Evolutionary conservation across 1,284 basidiomycete species (phyloP).

Genomic region (Trichosporon asahii): DNA sequence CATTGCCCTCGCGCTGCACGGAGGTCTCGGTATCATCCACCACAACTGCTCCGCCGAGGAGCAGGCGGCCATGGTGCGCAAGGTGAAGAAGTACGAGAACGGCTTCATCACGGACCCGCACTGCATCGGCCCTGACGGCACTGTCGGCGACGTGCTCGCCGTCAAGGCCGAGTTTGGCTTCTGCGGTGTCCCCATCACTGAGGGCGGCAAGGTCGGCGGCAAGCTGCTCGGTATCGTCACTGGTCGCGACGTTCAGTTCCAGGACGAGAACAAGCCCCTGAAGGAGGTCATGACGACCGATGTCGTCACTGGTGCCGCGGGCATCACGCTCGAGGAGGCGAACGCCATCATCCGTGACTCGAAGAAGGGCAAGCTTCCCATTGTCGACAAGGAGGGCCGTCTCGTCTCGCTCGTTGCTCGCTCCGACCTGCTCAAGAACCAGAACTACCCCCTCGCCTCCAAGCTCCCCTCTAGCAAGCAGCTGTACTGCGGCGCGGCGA

Average conservation of each 20-base stretch:
- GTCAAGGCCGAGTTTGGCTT: conserved; percentile 92
- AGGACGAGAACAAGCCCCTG: conserved; percentile 64
- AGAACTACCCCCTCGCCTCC: conserved; percentile 91
- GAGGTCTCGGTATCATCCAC: conserved; percentile 97
- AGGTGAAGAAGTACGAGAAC: conserved; percentile 97
- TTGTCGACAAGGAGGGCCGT: conserved; percentile 70
- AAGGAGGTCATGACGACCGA: conserved; percentile 86
- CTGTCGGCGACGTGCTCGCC: conserved; percentile 85
- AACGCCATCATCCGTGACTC: conserved; percentile 93
- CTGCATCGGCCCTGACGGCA: conserved; percentile 72
- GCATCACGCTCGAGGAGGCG: conserved; percentile 85
- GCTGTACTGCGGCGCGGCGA: conserved; percentile 93
- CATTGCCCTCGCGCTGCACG: conserved; percentile 88
- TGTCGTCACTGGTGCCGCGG: conserved; percentile 76
- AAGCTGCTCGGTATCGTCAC: conserved; percentile 97
- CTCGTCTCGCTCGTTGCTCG: conserved; percentile 87
- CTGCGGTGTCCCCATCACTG: conserved; percentile 96
- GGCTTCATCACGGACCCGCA: conserved; percentile 97
- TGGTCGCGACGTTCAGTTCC: conserved; percentile 94
- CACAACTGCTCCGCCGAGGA: conserved; percentile 86
- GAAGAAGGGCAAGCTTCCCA: conserved; percentile 96
- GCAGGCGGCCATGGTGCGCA: conserved; percentile 95
- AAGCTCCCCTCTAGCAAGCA: conserved; percentile 92
- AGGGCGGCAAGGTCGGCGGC: conserved; percentile 79
- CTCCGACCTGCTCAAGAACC: conserved; percentile 96